phyloP scores from a whole-genome alignment of 2,329 filamentous ascomycete species.

The Colletotrichum agaves region DNA sequence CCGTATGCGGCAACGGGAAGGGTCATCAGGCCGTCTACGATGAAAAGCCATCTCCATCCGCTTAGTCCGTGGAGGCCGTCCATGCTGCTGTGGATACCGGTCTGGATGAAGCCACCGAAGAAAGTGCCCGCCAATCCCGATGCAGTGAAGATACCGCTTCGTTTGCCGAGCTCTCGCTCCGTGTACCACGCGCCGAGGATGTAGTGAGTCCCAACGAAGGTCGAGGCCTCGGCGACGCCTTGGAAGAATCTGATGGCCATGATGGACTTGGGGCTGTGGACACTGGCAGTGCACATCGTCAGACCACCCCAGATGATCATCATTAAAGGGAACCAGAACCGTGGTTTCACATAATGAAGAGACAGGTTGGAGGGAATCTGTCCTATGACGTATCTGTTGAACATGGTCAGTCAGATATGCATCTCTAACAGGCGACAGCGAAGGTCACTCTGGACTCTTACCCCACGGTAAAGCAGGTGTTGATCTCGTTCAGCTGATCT shows the following conservation, averaged over 20 bases:
- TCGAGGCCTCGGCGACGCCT: conserved; percentile 52
- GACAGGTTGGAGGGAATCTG: conserved; percentile 71
- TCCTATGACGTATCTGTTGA: conserved; percentile 57
- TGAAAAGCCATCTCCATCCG: conserved; percentile 46
- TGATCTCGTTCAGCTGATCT: conserved; percentile 61
- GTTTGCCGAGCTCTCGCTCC: conserved; percentile 69
- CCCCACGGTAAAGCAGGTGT: conserved; percentile 59
- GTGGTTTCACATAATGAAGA: conserved; percentile 70
- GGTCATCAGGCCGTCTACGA: conserved; percentile 61
- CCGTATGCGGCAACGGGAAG: conserved; percentile 63
- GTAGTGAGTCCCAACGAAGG: conserved; percentile 56
- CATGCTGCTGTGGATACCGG: conserved; percentile 57
- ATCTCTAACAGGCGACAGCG: too few species aligned
- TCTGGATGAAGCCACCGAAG: conserved; percentile 71
- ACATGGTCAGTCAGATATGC: not conserved
- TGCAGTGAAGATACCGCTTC: conserved; percentile 71
- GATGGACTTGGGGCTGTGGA: conserved; percentile 61
- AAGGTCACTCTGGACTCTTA: conserved; percentile 40
- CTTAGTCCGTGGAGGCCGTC: conserved; percentile 52
- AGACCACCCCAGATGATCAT: conserved; percentile 72
- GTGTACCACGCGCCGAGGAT: conserved; percentile 68
- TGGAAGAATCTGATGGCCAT: conserved; percentile 59
- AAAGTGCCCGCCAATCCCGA: conserved; percentile 69
- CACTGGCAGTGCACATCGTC: conserved; percentile 69
- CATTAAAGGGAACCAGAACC: conserved; percentile 72